phyloP scores from a whole-genome alignment of 225 moss, liverwort and hornwort genomes.

The Bryoerythrophyllum caledonicum region DNA sequence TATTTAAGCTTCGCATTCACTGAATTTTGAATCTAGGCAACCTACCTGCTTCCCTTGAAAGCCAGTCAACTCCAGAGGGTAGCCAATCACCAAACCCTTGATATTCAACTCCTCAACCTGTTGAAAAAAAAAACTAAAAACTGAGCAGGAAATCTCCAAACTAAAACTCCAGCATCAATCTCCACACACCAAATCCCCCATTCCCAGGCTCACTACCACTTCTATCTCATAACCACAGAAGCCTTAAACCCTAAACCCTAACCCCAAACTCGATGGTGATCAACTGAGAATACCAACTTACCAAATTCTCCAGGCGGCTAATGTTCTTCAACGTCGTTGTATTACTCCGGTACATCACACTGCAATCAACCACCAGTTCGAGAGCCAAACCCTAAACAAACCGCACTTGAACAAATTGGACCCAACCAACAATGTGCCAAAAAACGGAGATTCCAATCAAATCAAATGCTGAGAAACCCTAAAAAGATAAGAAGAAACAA shows the following conservation, averaged over 20 bases:
- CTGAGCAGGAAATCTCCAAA: constrained; percentile 1
- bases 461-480: constrained; percentile 1
- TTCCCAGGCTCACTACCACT: background rate
- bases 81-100: constrained; percentile 70
- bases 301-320: constrained; percentile 60
- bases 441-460: background rate
- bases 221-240: background rate
- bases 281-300: constrained; percentile 20
- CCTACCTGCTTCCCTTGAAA: constrained; percentile 74
- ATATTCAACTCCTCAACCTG: constrained; percentile 68
- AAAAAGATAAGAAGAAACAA: background rate
- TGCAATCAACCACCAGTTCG: constrained; percentile 32
- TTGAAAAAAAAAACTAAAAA: background rate
- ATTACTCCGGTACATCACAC: constrained; percentile 73
- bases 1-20: background rate
- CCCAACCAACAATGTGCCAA: background rate
- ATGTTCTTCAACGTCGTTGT: constrained; percentile 67
- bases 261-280: constrained; percentile 2
- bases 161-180: background rate
- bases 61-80: constrained; percentile 74
- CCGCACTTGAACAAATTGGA: background rate
- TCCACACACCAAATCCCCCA: background rate
- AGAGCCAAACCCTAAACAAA: background rate
- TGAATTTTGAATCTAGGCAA: background rate
- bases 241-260: background rate